These are phyloP conservation scores for Stromatinia cepivora DNA, from an alignment of 2,329 filamentous ascomycete species.

Conservation along the genomic window DNA sequence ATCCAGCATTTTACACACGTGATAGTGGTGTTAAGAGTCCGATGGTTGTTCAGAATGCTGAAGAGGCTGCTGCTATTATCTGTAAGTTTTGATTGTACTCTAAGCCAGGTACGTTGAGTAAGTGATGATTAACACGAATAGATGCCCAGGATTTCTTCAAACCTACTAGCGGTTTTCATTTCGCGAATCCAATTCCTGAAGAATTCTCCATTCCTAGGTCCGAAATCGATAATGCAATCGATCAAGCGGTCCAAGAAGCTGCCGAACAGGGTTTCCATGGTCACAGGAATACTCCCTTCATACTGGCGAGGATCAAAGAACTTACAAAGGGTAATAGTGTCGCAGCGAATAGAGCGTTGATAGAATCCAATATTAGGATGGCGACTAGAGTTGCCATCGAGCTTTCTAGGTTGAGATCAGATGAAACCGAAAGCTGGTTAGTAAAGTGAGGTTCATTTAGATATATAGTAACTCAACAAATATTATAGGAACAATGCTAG, in stretches of 20 bases:
- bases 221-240: conserved; percentile 58
- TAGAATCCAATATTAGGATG: conserved; percentile 65
- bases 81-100: conserved; percentile 47
- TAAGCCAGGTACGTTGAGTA: not conserved
- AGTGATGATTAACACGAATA: conserved; percentile 33
- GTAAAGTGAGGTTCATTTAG: not conserved
- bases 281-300: conserved; percentile 68
- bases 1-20: conserved; percentile 89
- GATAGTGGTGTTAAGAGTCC: conserved; percentile 84
- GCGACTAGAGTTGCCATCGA: conserved; percentile 66
- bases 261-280: conserved; percentile 56
- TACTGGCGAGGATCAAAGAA: conserved; percentile 67
- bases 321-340: conserved; percentile 64
- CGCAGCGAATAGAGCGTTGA: conserved; percentile 62
- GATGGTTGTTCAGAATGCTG: conserved; percentile 69
- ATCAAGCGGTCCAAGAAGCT: conserved; percentile 56
- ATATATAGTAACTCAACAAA: conserved; percentile 5
- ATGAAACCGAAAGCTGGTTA: not conserved
- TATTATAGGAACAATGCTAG: conserved; percentile 3
- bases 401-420: conserved; percentile 25
- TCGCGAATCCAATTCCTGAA: conserved; percentile 77
- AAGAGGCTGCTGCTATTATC: conserved; percentile 86
- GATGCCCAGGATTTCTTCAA: conserved; percentile 72
- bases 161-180: conserved; percentile 69
- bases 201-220: conserved; percentile 59